phyloP scores from a whole-genome alignment of 768 basidiomycete genomes.

The Gelatoporia subvermispora region DNA sequence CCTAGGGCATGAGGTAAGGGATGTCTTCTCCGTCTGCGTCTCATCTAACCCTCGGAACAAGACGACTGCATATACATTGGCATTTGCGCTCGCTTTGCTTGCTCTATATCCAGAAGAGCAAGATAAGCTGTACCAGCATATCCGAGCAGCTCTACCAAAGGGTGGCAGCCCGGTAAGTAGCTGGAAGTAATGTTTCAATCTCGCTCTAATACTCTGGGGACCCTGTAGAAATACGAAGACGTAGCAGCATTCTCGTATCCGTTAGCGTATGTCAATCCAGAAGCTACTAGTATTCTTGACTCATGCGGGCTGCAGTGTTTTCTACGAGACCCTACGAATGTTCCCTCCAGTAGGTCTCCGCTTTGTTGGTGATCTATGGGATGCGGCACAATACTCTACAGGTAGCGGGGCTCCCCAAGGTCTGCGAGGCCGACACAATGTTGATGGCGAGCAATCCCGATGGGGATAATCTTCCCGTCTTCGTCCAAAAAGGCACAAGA shows the following conservation, averaged over 20 bases:
- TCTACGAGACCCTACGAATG: constrained; percentile 28
- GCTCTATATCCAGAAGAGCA: constrained; percentile 39
- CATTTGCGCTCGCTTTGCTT: constrained; percentile 29
- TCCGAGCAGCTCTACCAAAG: constrained; percentile 21
- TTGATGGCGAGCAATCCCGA: constrained; percentile 15
- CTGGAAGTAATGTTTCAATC: not conserved
- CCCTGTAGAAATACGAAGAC: constrained; percentile 24
- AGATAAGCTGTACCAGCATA: constrained; percentile 30
- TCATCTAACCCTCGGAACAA: constrained; percentile 2
- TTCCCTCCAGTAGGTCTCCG: constrained; percentile 24
- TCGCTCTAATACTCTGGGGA: not conserved
- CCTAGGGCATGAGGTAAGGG: constrained; percentile 43
- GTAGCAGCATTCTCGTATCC: constrained; percentile 21
- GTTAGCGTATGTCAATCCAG: constrained; percentile 19
- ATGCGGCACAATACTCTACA: constrained; percentile 1
- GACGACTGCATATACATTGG: constrained; percentile 31
- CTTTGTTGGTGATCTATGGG: not conserved
- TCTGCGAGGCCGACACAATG: constrained; percentile 17
- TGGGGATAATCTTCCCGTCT: constrained; percentile 17
- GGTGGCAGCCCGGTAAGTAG: constrained; percentile 21
- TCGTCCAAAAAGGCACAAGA: constrained; percentile 18
- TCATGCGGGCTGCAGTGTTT: constrained; percentile 13
- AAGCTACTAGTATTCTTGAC: not conserved
- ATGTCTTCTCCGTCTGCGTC: not conserved
- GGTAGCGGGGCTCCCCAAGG: constrained; percentile 10